Evolutionary conservation across 306 rosid genomes (phyloP), one percentile per base, ranked within the genome.

Genomic region (Castanospermum australe): DNA sequence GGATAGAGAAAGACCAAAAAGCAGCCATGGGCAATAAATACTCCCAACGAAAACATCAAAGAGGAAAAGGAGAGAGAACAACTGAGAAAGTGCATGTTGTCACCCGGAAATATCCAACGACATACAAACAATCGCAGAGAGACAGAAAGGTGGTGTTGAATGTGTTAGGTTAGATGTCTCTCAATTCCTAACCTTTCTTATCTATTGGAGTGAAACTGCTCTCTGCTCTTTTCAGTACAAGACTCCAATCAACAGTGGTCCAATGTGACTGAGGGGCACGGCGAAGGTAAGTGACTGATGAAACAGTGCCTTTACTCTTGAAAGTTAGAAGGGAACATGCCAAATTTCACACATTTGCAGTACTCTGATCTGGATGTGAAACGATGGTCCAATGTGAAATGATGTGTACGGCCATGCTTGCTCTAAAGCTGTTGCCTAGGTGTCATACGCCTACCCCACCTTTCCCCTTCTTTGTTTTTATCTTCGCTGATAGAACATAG

Each of bases 261-360:
- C 33, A 52, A 15, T 15, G 42, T 3, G 48, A n/a, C n/a, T n/a
- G n/a, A n/a, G n/a, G n/a, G 41, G 36, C 20, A 7, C 15, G 10
- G 28, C 11, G 22, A 24, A 71, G 17, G 12, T 9, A 28, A 28
- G 20, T 71, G 56, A 30, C 38, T 62, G 42, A 22, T 50, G 39
- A n/a, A 32, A 52, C 57, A 17, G 24, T 28, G 21, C 1, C 8
- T 51, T 18, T 48, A 8, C 12, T 21, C 25, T 20, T 11, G 4
- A 25, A 32, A n/a, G n/a, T n/a, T n/a, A n/a, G n/a, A n/a, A n/a
- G n/a, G n/a, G 25, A 77, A 24, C 74, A 44, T 59, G 50, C 32
- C 83, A 79, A 79, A 71, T 17, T 45, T 69, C 64, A 33, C 50
- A 36, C 70, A 41, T 70, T 47, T 66, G 22, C 36, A 22, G 52